Base-by-base conservation (phyloP, 1,139 yeast species). In the Yamadazyma atlantica region DNA sequence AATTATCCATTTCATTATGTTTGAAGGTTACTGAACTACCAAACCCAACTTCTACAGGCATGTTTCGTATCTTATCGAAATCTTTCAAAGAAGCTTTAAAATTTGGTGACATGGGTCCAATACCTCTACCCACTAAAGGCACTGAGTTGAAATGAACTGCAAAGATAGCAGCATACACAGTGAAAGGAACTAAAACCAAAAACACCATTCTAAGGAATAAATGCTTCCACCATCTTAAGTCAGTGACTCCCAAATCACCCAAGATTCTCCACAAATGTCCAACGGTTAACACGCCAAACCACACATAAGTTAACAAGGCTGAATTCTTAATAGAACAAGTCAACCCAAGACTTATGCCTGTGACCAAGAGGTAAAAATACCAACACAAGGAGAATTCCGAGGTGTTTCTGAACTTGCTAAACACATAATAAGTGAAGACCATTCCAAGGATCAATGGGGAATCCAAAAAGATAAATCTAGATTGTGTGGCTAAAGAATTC, bases 1-100 rank as follows among this genome's bases (percentile, higher is more conserved):
- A 86, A 1, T 75, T 74, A 29, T 84, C 85, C 22, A 82, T 58
- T 13, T 69, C 66, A n/a, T 60, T 51, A 56, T 86, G 94, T 46
- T 87, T 78, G 12, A 87, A 49, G 11, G 87, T 80, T 13, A 87
- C 69, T 0, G 78, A 67, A 36, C 87, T 75, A 3, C 94, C 95
- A 55, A 69, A 80, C 4, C 77, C 68, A 0, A 86, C 77, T 36
- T 72, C 72, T 4, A 73, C 74, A 6, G 78, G 72, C 43, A 66
- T 59, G 37, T 65, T 51, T 7, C 38, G 30, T 12, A 64, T 45
- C 30, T 69, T 49, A 38, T 66, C 66, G 37, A 73, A 68, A 40
- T 73, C 72, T 31, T 51, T 44, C 23, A 84, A 61, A 2, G 74
- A 59, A 10, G 75, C 64, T 54, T 82, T 81, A 60, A 82, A 85